A percentile compares a stretch with the other conserved stretches of the same genome.
Evolutionary conservation across 176 grass and related monocot species (phyloP).

Genomic region (Thalia dealbata): DNA sequence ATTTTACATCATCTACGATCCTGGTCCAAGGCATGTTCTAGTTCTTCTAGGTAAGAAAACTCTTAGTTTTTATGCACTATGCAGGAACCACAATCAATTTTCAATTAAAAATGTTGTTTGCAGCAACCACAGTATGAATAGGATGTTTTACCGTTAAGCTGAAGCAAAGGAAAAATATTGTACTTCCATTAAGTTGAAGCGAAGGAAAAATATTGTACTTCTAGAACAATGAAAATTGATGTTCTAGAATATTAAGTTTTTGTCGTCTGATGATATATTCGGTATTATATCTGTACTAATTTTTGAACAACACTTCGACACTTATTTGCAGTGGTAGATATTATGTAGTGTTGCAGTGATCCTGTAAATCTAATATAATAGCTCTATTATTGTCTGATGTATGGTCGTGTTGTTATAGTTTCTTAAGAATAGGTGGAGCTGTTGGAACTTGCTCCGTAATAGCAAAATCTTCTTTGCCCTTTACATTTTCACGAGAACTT

Average conservation of each 20-base stretch:
- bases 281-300: too few relatives aligned
- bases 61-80: constrained; percentile 22
- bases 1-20: constrained; percentile 55
- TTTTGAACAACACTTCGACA: too few relatives aligned
- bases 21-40: constrained; percentile 46
- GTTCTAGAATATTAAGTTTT: neutral
- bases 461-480: neutral
- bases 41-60: constrained; percentile 36
- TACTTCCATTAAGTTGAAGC: neutral
- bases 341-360: neutral
- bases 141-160: neutral
- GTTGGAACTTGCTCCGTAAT: neutral
- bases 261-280: too few relatives aligned
- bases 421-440: neutral
- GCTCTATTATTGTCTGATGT: neutral
- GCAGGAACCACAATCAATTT: too few relatives aligned
- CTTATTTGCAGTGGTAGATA: too few relatives aligned
- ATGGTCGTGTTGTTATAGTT: neutral
- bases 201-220: neutral
- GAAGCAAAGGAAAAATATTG: too few relatives aligned
- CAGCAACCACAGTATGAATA: neutral
- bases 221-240: neutral
- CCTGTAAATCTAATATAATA: neutral
- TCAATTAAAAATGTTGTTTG: too few relatives aligned
- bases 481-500: constrained; percentile 39